phyloP scores from a whole-genome alignment of 306 rosid genomes.

The Rosa multiflora region DNA sequence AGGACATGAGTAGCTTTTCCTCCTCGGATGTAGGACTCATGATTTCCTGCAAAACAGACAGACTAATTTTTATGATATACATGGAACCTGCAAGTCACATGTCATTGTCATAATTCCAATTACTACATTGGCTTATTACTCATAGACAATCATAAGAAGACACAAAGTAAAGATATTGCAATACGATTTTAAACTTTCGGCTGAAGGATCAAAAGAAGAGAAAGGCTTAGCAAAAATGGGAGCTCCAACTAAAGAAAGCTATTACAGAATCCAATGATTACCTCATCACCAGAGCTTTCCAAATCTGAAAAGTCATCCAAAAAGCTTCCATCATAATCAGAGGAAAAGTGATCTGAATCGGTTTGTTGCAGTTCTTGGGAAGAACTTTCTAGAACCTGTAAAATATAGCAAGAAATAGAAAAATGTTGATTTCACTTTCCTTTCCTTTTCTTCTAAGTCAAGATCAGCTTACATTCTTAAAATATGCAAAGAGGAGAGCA shows the following conservation, averaged over 20 bases:
- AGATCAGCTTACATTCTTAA: background rate
- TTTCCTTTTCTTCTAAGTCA: background rate
- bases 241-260: background rate
- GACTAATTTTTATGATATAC: background rate
- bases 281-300: slow-evolving; percentile 64
- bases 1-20: slow-evolving; percentile 32
- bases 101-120: background rate
- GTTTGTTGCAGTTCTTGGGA: slow-evolving; percentile 43
- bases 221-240: background rate
- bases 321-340: slow-evolving; percentile 49
- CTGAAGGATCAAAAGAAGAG: background rate
- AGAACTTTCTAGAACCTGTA: slow-evolving; percentile 62
- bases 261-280: slow-evolving; percentile 12
- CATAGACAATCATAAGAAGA: background rate
- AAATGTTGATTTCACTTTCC: background rate
- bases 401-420: slow-evolving; percentile 7
- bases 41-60: slow-evolving; percentile 49
- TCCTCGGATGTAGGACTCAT: slow-evolving; percentile 36
- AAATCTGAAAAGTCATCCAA: slow-evolving; percentile 55
- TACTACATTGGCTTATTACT: background rate
- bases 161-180: background rate
- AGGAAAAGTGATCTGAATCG: slow-evolving; percentile 50
- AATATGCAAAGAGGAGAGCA: background rate
- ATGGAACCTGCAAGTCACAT: background rate
- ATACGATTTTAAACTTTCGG: background rate